phyloP scores from a whole-genome alignment of 768 basidiomycete species.

The Leccinum truebloodii region DNA sequence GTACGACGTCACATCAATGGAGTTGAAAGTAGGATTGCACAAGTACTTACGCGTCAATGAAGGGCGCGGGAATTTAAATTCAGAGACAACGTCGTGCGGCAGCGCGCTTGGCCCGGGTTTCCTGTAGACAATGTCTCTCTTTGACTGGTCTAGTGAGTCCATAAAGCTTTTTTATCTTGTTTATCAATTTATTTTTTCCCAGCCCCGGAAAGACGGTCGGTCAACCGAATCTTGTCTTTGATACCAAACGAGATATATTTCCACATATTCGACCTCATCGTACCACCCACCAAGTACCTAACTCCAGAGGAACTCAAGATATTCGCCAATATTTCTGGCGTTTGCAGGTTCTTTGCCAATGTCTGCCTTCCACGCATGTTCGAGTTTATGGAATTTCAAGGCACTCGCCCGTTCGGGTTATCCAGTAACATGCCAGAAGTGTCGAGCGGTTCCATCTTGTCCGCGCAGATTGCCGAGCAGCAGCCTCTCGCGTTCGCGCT shows the following conservation, averaged over 20 bases:
- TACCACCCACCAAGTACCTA: not conserved
- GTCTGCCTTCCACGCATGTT: not conserved
- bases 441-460: no score
- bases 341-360: not conserved
- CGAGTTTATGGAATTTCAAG: not conserved
- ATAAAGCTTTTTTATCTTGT: not conserved
- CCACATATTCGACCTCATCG: not conserved
- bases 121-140: not conserved
- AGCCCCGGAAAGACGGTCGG: not conserved
- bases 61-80: no score
- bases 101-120: no score
- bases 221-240: not conserved
- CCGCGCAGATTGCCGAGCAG: no score
- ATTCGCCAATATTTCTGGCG: not conserved
- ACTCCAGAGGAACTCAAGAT: not conserved
- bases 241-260: not conserved
- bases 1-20: no score
- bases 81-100: no score
- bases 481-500: no score
- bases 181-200: no score
- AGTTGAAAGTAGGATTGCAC: no score
- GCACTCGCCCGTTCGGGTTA: fast-evolving
- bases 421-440: no score
- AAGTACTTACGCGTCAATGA: no score
- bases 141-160: not conserved